Conservation (phyloP, 2,329 filamentous ascomycete species). For the Juglanconis oblonga region DNA sequence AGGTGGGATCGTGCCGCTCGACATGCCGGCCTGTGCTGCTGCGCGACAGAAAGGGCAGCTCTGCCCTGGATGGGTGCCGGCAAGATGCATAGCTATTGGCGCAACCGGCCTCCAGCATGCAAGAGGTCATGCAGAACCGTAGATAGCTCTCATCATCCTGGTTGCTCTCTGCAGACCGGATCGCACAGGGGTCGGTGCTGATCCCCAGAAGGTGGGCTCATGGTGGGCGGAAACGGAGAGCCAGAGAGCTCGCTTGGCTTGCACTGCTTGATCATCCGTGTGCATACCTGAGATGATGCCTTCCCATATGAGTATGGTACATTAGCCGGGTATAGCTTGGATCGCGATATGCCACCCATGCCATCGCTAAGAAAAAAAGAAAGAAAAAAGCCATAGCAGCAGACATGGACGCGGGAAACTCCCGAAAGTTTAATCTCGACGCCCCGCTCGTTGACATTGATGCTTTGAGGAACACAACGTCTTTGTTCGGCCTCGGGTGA, state of each 20-base stretch:
- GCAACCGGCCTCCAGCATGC: conserved; percentile 22
- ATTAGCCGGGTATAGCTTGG: not conserved
- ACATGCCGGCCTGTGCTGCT: conserved; percentile 20
- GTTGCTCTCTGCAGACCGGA: conserved; percentile 16
- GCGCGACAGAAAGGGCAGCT: conserved; percentile 31
- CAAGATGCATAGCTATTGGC: conserved; percentile 30
- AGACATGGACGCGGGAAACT: conserved; percentile 10
- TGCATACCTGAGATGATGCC: conserved; percentile 3
- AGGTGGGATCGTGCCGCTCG: conserved; percentile 14
- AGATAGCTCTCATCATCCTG: conserved; percentile 23
- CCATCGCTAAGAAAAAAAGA: not conserved
- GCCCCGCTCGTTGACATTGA: conserved; percentile 8
- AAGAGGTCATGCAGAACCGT: conserved; percentile 20
- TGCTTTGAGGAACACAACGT: not conserved
- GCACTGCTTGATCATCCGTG: not conserved
- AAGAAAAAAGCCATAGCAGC: not conserved
- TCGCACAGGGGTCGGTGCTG: conserved; percentile 16
- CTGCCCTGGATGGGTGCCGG: conserved; percentile 21
- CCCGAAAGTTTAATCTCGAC: conserved; percentile 16
- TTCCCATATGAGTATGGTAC: not conserved
- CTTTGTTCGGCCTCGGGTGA: not conserved
- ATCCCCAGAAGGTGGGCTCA: conserved; percentile 14
- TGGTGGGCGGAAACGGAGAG: conserved; percentile 6
- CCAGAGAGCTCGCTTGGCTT: not conserved
- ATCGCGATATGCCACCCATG: conserved; percentile 3